Base-by-base conservation (phyloP, 2,329 filamentous ascomycete species). In the Penicillium sp. region DNA sequence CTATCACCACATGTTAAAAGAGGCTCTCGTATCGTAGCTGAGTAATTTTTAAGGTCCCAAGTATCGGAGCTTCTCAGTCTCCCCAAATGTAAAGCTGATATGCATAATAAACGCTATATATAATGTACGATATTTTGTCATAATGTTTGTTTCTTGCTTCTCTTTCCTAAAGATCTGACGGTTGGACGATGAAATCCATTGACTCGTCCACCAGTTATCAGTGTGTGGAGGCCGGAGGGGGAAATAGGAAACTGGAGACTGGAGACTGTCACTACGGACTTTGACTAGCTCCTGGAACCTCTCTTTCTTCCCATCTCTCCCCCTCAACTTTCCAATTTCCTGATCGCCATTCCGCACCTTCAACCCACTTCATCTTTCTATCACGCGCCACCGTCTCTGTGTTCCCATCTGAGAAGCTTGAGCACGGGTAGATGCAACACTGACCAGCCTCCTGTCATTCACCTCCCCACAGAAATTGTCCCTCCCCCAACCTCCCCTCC, bases 261-360 rank as follows among this genome's bases (percentile, higher is more conserved):
- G 34, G 34, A 18, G 34, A 21, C 34, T 38, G 8, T 16, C 9
- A 21, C 28, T 29, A 29, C 28, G 8, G 28, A 38, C 31, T 33
- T 9, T 34, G 41, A 54, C 51, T 58, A 54, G 52, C 54, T 57
- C 53, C 55, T 56, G 52, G 48, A 57, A 58, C 49, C 89, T 45
- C 51, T 41, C 46, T 52, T 42, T 42, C 45, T 42, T 42, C 45
- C 44, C 47, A 44, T 45, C 46, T 46, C 53, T 39, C 33, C 33
- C 23, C 42, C 21, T 34, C 42, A 29, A 9, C 8, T 33, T 34
- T 49, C 51, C 43, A 50, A 38, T 52, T 54, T 28, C 41, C 47
- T 52, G 45, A 48, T 56, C 46, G 36, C 13, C 15, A 13, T 24
- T 13, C 10, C 42, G 15, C 4, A 16, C 24, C 41, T 16, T 49